phyloP scores from a whole-genome alignment of 352 stramenopile genomes.

The Phytophthora parvispora region DNA sequence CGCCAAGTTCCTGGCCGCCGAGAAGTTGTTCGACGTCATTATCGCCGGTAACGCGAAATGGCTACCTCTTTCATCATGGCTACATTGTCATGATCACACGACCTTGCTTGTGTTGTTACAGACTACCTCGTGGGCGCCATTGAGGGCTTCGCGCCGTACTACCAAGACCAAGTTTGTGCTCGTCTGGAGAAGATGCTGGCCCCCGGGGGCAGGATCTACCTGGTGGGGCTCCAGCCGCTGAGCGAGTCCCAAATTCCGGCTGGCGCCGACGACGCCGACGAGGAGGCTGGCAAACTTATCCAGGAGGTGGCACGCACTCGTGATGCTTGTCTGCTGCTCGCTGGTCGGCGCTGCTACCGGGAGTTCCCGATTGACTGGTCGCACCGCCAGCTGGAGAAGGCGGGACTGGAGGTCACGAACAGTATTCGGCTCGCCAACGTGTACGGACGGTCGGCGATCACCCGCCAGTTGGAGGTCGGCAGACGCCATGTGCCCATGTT shows the following conservation, averaged over 20 bases:
- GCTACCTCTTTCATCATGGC: background rate
- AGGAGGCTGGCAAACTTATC: constrained; percentile 50
- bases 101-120: constrained; percentile 15
- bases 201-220: constrained; percentile 89
- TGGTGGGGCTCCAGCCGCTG: constrained; percentile 91
- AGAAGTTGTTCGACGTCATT: constrained; percentile 80
- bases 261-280: constrained; percentile 25
- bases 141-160: constrained; percentile 94
- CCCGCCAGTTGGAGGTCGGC: constrained; percentile 92
- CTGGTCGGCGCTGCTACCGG: constrained; percentile 88
- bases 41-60: constrained; percentile 55
- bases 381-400: constrained; percentile 72
- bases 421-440: constrained; percentile 86
- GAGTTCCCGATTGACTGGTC: constrained; percentile 94
- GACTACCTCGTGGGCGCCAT: constrained; percentile 95
- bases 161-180: constrained; percentile 74
- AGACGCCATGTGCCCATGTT: constrained; percentile 88
- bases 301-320: constrained; percentile 80
- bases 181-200: constrained; percentile 81
- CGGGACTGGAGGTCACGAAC: constrained; percentile 60
- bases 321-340: constrained; percentile 93
- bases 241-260: constrained; percentile 57
- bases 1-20: constrained; percentile 63
- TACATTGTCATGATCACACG: constrained; percentile 1
- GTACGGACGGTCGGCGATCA: constrained; percentile 87